These are phyloP conservation scores for Coemansia sp. DNA, from an alignment of 192 early-diverging fungal genomes.

Conservation along the genomic window DNA sequence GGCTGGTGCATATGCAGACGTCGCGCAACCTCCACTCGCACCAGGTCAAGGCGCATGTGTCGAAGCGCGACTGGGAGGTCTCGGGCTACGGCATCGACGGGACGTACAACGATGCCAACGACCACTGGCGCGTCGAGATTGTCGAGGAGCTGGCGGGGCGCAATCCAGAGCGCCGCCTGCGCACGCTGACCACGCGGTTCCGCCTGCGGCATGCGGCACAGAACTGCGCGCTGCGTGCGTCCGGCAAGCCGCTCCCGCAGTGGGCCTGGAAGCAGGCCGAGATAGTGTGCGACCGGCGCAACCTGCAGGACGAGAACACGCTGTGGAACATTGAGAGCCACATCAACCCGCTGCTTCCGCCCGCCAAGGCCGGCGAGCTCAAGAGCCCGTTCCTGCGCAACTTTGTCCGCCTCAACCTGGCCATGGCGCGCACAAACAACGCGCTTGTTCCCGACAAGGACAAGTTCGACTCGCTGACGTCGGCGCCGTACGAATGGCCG, in stretches of 20 bases:
- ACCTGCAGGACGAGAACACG: constrained; percentile 60
- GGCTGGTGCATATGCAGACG: constrained; percentile 66
- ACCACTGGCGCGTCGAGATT: constrained; percentile 88
- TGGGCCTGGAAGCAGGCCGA: constrained; percentile 98
- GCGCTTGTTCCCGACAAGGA: no score
- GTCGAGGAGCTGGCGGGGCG: constrained; percentile 56
- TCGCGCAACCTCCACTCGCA: constrained; percentile 69
- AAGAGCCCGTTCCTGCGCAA: constrained; percentile 76
- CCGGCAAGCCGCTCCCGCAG: constrained; percentile 77
- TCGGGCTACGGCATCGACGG: constrained; percentile 75
- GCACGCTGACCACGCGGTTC: constrained; percentile 77
- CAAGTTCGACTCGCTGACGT: constrained; percentile 81
- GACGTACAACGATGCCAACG: constrained; percentile 72
- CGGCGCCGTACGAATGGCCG: constrained; percentile 86
- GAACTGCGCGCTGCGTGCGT: constrained; percentile 75
- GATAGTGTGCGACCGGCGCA: constrained; percentile 85
- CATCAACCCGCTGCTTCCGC: constrained; percentile 71
- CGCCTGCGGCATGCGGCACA: constrained; percentile 67
- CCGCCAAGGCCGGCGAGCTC: constrained; percentile 53
- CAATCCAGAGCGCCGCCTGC: constrained; percentile 52
- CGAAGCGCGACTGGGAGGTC: constrained; percentile 80
- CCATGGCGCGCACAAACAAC: constrained; percentile 67
- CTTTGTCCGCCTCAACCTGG: constrained; percentile 78
- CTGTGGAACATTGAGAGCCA: constrained; percentile 96
- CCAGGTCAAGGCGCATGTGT: constrained; percentile 62